A percentile compares a stretch with the other conserved stretches of the same genome.
These are phyloP conservation scores for Naganishia sp. DNA, from an alignment of 1,284 basidiomycete species.

Conservation along the genomic window DNA sequence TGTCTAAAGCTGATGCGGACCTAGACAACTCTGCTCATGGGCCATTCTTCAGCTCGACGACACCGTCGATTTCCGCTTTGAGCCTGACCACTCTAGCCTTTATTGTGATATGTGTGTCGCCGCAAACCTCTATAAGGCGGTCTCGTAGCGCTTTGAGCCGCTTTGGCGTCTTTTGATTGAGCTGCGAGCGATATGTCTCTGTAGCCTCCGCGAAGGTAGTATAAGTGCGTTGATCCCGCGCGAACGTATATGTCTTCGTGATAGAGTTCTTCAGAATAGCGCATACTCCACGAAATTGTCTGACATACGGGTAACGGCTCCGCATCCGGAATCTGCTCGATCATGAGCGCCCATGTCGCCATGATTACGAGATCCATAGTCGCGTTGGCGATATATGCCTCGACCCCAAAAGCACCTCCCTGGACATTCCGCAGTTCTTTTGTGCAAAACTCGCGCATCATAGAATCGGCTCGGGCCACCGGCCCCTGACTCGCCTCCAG, in stretches of 20 bases:
- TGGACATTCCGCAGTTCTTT: constrained; percentile 48
- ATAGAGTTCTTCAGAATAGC: background rate
- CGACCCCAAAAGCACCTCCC: constrained; percentile 41
- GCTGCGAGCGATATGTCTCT: constrained; percentile 36
- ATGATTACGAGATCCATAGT: constrained; percentile 52
- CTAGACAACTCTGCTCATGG: background rate
- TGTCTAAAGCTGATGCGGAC: no score
- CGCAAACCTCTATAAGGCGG: constrained; percentile 41
- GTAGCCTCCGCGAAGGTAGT: constrained; percentile 43
- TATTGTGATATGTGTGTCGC: constrained; percentile 40
- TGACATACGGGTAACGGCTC: constrained; percentile 48
- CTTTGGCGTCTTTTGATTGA: constrained; percentile 37
- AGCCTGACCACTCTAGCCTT: constrained; percentile 29
- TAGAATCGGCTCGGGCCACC: constrained; percentile 44
- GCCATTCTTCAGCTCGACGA: background rate
- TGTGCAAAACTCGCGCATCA: constrained; percentile 49
- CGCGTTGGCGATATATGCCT: constrained; percentile 48
- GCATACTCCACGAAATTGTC: background rate
- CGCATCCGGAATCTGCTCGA: constrained; percentile 39
- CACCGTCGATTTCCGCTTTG: constrained; percentile 29
- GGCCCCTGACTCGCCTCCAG: constrained; percentile 34
- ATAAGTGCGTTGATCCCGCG: constrained; percentile 51
- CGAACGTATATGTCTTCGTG: constrained; percentile 52
- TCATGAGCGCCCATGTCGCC: constrained; percentile 47
- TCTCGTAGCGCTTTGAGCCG: constrained; percentile 40